Conservation (phyloP, 441 rosid genomes). For the Erysimum pusillum region DNA sequence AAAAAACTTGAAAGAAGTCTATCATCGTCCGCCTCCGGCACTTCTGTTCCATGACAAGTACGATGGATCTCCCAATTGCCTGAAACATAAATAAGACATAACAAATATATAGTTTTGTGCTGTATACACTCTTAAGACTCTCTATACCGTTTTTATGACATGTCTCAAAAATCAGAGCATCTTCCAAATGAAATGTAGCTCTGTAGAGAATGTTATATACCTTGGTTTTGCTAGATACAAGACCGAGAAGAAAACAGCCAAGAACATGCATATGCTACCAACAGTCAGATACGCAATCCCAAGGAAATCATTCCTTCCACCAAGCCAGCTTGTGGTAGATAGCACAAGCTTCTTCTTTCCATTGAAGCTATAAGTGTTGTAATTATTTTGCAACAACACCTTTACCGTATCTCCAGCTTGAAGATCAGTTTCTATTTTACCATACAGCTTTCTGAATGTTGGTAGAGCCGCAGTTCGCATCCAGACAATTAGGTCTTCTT, state of each 20-base stretch:
- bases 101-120: not conserved
- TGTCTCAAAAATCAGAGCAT: not conserved
- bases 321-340: constrained; percentile 86
- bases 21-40: constrained; percentile 65
- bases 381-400: constrained; percentile 64
- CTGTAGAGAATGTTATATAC: constrained; percentile 45
- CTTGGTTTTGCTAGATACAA: constrained; percentile 86
- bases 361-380: constrained; percentile 80
- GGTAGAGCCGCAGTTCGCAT: constrained; percentile 97
- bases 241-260: constrained; percentile 74
- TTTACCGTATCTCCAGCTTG: constrained; percentile 54
- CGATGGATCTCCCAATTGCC: constrained; percentile 90
- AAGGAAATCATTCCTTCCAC: constrained; percentile 85
- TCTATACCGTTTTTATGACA: not conserved
- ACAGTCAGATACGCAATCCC: constrained; percentile 82
- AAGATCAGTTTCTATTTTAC: constrained; percentile 81
- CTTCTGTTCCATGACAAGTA: constrained; percentile 86
- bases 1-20: not conserved
- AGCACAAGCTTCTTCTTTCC: constrained; percentile 86
- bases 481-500: constrained; percentile 94
- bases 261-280: constrained; percentile 77
- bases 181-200: not conserved
- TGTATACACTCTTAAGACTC: not conserved
- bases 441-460: constrained; percentile 86
- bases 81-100: not conserved